Evolutionary conservation across 306 rosid species (phyloP), one percentile per base, ranked within the genome.

Genomic region (Cicer judaicum): DNA sequence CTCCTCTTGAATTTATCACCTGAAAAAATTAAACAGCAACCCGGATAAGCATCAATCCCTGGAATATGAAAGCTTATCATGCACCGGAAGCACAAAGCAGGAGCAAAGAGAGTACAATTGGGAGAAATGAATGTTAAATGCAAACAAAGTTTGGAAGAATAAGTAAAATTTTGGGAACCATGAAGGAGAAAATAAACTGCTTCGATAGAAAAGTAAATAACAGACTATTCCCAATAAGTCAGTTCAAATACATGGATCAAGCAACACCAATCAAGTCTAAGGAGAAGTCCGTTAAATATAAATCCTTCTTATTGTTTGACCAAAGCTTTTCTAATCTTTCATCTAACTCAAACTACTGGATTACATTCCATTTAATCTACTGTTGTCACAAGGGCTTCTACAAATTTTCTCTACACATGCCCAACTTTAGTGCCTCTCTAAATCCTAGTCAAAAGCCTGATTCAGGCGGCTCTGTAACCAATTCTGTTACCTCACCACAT

Each of bases 1-100:
- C 66, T 21, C 80, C 93, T 77, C 88, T 72, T 57, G 87, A 76
- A 57, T 81, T 80, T 54, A 79, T 79, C 72, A 54, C 88, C 98
- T 93, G 88, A 73, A 75, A 77, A 82, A 69, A 41, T 64, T 64
- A 66, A 78, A 73, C 75, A 50, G 70, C 18, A 73, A 56, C 78
- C 82, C 49, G 50, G 6, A 75, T 72, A 60, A 87, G 74, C 41
- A 39, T 72, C 70, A 55, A 78, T 60, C 78, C 73, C 48, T 70
- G 36, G n/a, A 66, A 53, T 64, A 13, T 42, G 38, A 59, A 59
- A 53, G 42, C 18, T 46, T 5, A 49, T 34, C 34, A 74, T 41
- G 66, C 55, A 65, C 68, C 54, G 2, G 2, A 59, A 72, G 49
- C 19, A 74, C 43, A 73, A 34, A 57, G 19, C 3, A 72, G 40